phyloP scores from a whole-genome alignment of 169 alveolate species.

The Neospora caninum region DNA sequence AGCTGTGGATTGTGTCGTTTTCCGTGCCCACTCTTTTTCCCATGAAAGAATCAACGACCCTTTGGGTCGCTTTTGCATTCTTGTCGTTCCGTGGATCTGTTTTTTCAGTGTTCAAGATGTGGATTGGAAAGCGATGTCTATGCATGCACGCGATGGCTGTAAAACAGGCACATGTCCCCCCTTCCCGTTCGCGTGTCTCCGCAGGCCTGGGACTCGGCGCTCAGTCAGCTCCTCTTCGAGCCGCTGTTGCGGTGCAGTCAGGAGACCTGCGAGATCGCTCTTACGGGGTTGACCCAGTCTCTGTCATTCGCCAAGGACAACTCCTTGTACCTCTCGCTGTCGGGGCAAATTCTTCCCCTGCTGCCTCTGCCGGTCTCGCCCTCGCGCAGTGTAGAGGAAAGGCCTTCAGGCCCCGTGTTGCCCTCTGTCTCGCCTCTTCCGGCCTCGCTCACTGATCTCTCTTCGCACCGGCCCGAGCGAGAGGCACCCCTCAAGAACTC shows the following conservation, averaged over 20 bases:
- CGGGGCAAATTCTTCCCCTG: constrained; percentile 10
- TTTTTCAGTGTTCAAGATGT: background rate
- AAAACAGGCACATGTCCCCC: no score
- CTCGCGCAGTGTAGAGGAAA: background rate
- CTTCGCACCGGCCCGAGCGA: no score
- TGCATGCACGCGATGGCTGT: no score
- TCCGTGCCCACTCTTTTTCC: no score
- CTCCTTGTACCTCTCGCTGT: background rate
- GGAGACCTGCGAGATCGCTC: background rate
- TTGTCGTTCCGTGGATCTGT: background rate
- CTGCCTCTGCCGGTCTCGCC: background rate
- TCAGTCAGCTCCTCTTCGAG: constrained; percentile 32
- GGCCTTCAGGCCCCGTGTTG: no score
- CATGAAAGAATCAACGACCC: no score
- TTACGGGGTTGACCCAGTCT: background rate
- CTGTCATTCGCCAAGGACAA: background rate
- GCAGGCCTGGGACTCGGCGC: constrained; percentile 35
- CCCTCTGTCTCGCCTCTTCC: no score
- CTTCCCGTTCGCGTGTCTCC: background rate
- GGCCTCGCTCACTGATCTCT: no score
- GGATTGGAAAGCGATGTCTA: no score
- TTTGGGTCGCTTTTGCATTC: no score
- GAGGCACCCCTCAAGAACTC: no score
- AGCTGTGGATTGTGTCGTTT: no score
- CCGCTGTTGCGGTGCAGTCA: background rate